Evolutionary conservation across 345 rosid genomes (phyloP).

Genomic region (Geranium rotundifolium): DNA sequence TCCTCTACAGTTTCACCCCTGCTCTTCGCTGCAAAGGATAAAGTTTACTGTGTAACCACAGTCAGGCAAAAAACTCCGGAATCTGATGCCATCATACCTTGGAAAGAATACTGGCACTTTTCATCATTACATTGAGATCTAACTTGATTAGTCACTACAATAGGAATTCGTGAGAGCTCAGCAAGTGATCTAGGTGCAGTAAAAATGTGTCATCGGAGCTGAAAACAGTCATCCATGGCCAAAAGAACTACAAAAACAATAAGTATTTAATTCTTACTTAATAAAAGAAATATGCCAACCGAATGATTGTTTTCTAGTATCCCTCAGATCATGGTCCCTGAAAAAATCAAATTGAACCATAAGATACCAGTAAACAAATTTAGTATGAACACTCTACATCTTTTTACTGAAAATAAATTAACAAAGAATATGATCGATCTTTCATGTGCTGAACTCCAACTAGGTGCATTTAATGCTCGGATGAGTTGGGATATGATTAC

Average conservation of each 20-base stretch:
- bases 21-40: constrained; percentile 26
- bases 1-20: constrained; percentile 24
- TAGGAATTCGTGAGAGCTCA: constrained; percentile 68
- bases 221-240: constrained; percentile 2
- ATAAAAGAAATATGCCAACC: constrained; percentile 82
- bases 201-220: constrained; percentile 5
- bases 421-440: background rate
- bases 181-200: constrained; percentile 53
- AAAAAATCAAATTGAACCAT: constrained; percentile 11
- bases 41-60: constrained; percentile 1
- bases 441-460: background rate
- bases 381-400: background rate
- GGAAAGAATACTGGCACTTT: constrained; percentile 44
- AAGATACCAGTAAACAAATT: background rate
- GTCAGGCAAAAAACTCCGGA: constrained; percentile 8
- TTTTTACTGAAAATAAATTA: too few relatives aligned
- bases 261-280: constrained; percentile 37
- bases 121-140: constrained; percentile 51
- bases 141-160: constrained; percentile 85
- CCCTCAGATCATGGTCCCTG: constrained; percentile 50
- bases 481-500: background rate
- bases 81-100: constrained; percentile 35
- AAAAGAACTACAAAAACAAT: constrained; percentile 1
- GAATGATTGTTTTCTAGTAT: constrained; percentile 39
- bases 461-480: background rate